Percentiles rank a stretch among this genome's conserved stretches.
These are phyloP conservation scores for Cladophialophora carrionii DNA, from an alignment of 2,329 filamentous ascomycete genomes.

Conservation along the genomic window DNA sequence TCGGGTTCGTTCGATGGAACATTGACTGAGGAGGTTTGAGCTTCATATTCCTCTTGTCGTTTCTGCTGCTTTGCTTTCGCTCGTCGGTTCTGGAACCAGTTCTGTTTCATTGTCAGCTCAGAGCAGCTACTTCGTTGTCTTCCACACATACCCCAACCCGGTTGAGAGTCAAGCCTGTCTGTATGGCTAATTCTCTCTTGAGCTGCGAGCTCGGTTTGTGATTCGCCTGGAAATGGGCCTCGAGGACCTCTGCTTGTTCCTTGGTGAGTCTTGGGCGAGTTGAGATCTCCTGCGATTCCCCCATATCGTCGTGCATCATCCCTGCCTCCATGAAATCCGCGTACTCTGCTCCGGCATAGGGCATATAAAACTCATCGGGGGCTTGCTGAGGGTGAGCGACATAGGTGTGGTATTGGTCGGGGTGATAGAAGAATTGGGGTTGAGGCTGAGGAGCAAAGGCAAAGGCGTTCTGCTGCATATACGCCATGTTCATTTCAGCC, in stretches of 20 bases:
- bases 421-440: constrained; percentile 35
- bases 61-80: constrained; percentile 58
- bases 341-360: constrained; percentile 42
- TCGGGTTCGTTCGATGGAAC: constrained; percentile 12
- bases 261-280: constrained; percentile 56
- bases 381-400: constrained; percentile 27
- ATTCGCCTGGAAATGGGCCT: constrained; percentile 55
- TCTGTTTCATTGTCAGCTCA: constrained; percentile 43
- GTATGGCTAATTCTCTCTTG: constrained; percentile 54
- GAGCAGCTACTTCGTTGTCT: background rate
- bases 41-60: constrained; percentile 54
- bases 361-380: constrained; percentile 25
- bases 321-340: constrained; percentile 49
- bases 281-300: constrained; percentile 53
- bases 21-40: constrained; percentile 23
- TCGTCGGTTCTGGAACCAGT: constrained; percentile 58
- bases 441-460: constrained; percentile 32
- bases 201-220: constrained; percentile 56
- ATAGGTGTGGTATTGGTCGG: constrained; percentile 24
- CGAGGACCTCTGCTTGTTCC: constrained; percentile 56
- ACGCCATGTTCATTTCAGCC: constrained; percentile 16
- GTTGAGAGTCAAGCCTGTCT: constrained; percentile 54
- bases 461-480: constrained; percentile 29
- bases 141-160: constrained; percentile 50
- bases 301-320: constrained; percentile 49